Percentiles rank a stretch among this genome's conserved stretches.
These are phyloP conservation scores for Euphorbia corollata DNA, from an alignment of 441 rosid species.

Conservation along the genomic window DNA sequence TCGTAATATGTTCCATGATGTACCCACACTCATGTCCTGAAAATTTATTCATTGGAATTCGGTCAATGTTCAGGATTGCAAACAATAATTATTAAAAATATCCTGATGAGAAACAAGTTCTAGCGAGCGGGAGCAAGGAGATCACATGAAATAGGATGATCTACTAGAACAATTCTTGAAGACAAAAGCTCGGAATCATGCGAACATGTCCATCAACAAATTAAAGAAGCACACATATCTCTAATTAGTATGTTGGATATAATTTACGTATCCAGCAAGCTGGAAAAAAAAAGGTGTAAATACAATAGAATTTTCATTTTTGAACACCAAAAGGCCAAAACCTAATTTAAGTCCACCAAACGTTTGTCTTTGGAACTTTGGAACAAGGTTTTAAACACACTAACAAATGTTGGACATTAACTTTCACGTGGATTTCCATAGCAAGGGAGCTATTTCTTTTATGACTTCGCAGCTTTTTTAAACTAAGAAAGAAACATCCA, in stretches of 20 bases:
- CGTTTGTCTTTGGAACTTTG: background rate
- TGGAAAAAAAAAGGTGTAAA: background rate
- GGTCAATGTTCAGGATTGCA: background rate
- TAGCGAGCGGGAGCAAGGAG: background rate
- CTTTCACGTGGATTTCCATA: background rate
- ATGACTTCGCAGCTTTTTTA: background rate
- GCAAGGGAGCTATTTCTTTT: background rate
- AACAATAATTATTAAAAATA: background rate
- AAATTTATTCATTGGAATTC: background rate
- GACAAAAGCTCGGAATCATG: background rate
- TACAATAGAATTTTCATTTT: background rate
- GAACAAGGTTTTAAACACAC: background rate
- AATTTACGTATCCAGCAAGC: background rate
- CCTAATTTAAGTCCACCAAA: background rate
- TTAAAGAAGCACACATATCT: background rate
- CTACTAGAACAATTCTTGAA: background rate
- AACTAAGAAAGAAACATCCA: no score
- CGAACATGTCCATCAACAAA: background rate
- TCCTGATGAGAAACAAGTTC: background rate
- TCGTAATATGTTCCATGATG: constrained; percentile 85
- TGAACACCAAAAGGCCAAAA: background rate
- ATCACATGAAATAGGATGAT: background rate
- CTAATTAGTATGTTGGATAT: background rate
- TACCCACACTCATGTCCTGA: constrained; percentile 93
- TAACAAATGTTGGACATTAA: background rate